Base-by-base conservation (phyloP, 2,329 filamentous ascomycete genomes). In the Talaromyces albobiverticillius region DNA sequence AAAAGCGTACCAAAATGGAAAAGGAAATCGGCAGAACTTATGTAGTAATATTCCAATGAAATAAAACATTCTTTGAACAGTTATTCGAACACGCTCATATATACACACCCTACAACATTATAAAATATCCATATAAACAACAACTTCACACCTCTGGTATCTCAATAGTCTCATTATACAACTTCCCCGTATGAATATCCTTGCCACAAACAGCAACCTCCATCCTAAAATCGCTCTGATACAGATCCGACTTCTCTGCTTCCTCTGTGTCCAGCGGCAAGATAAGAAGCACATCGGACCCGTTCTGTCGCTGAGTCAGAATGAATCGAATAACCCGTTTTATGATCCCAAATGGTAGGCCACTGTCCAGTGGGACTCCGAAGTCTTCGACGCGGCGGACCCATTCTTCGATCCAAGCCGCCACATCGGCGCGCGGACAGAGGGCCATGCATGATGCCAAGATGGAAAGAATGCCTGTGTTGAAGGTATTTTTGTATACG, bases 221-320 rank as follows among this genome's bases (percentile, higher is more conserved):
- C 49, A 51, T 51, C 29, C 29, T 51, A 40, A 51, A 51, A 51
- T 51, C 49, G n/a, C 49, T 51, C 22, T 51, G 49, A 20, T 51
- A 51, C 10, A 51, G 49, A 51, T 43, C 49, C 18, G 49, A 51
- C 29, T 51, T 51, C 14, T 51, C 49, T 10, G 49, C 26, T 23
- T 45, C 38, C 45, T 51, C 49, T 3, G 41, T 51, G 14, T 51
- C 49, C 10, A 51, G 9, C 16, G 49, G 49, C 18, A 51, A 18
- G 20, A 51, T 45, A 42, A 51, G 38, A 31, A 51, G 26, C 6
- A 51, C 40, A 36, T 51, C 25, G 22, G 26, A 40, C 16, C 18
- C 29, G 11, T 36, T 45, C 18, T 51, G 8, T 18, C 49, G 34
- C 18, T 51, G 26, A 14, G 34, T 26, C 16, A 51, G n/a, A 18